A percentile compares a stretch with the other conserved stretches of the same genome.
phyloP scores from a whole-genome alignment of 2,329 filamentous ascomycete species.

The Nothophaeocryptopus gaeumannii region DNA sequence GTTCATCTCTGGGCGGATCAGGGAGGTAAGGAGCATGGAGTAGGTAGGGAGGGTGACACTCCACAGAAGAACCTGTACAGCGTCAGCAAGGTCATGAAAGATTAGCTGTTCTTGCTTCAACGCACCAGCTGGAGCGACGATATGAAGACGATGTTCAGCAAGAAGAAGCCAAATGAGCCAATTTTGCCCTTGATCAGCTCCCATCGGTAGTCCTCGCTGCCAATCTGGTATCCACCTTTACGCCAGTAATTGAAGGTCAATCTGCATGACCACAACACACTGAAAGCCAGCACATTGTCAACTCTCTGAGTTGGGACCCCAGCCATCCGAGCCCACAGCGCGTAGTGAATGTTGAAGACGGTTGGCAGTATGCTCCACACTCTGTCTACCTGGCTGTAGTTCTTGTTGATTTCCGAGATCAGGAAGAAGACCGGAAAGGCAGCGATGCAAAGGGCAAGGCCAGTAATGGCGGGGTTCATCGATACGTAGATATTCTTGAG shows the following conservation, averaged over 20 bases:
- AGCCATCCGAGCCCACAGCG: conserved; percentile 74
- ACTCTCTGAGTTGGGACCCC: conserved; percentile 68
- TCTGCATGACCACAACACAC: conserved; percentile 64
- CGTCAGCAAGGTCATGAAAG: conserved; percentile 9
- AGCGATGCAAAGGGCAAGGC: conserved; percentile 67
- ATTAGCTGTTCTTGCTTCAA: background rate
- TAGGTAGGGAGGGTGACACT: conserved; percentile 79
- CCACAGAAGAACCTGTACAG: conserved; percentile 66
- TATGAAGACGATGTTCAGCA: conserved; percentile 90
- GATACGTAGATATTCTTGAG: conserved; percentile 71
- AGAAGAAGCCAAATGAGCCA: conserved; percentile 65
- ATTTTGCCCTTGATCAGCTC: conserved; percentile 67
- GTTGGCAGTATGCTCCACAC: conserved; percentile 87
- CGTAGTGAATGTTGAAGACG: conserved; percentile 80
- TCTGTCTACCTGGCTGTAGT: conserved; percentile 96
- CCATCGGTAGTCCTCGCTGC: conserved; percentile 96
- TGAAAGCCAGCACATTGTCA: conserved; percentile 69
- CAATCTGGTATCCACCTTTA: conserved; percentile 83
- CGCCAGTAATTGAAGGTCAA: conserved; percentile 97
- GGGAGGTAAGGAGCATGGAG: conserved; percentile 68
- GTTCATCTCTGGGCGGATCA: conserved; percentile 53
- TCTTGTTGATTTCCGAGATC: conserved; percentile 79
- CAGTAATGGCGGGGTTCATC: conserved; percentile 82
- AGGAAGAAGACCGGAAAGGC: conserved; percentile 71
- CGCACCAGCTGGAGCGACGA: conserved; percentile 66